These are phyloP conservation scores for Aspergillus funiculosus DNA, from an alignment of 495 filamentous ascomycete species.

Conservation along the genomic window DNA sequence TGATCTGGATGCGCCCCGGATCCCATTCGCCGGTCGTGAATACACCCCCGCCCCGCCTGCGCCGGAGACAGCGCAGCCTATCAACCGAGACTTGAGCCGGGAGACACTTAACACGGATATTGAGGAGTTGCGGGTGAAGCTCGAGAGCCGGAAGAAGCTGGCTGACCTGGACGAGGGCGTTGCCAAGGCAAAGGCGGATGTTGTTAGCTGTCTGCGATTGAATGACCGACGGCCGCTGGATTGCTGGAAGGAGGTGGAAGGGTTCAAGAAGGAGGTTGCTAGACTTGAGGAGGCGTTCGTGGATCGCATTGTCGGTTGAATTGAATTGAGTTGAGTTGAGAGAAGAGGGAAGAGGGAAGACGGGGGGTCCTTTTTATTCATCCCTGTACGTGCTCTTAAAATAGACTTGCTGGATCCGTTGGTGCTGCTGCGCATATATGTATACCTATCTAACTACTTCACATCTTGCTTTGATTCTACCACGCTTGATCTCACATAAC, in stretches of 20 bases:
- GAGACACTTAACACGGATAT: conserved; percentile 60
- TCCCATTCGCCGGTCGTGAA: conserved; percentile 44
- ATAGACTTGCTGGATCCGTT: conserved; percentile 10
- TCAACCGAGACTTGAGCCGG: conserved; percentile 44
- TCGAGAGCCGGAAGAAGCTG: conserved; percentile 70
- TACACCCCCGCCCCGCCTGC: conserved; percentile 26
- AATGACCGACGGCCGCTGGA: conserved; percentile 88
- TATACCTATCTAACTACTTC: conserved; percentile 17
- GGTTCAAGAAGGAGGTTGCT: conserved; percentile 81
- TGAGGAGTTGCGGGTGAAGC: conserved; percentile 63
- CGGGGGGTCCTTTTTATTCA: conserved; percentile 19
- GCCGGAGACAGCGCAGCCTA: conserved; percentile 18
- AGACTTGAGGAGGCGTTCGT: conserved; percentile 81
- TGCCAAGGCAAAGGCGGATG: conserved; percentile 65
- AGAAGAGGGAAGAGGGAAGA: neutral
- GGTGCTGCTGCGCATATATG: conserved; percentile 9
- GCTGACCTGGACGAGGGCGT: conserved; percentile 58
- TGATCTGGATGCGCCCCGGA: conserved; percentile 44
- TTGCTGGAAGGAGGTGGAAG: conserved; percentile 92
- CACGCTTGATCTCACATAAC: too few relatives aligned
- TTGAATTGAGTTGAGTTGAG: neutral
- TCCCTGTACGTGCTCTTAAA: conserved; percentile 5
- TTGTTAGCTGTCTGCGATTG: conserved; percentile 74
- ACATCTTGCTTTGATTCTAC: too few relatives aligned
- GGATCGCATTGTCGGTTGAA: conserved; percentile 65